Percentiles rank a stretch among this genome's conserved stretches.
Evolutionary conservation across 305 asterid species (phyloP).

Genomic region (Fraxinus albicans): DNA sequence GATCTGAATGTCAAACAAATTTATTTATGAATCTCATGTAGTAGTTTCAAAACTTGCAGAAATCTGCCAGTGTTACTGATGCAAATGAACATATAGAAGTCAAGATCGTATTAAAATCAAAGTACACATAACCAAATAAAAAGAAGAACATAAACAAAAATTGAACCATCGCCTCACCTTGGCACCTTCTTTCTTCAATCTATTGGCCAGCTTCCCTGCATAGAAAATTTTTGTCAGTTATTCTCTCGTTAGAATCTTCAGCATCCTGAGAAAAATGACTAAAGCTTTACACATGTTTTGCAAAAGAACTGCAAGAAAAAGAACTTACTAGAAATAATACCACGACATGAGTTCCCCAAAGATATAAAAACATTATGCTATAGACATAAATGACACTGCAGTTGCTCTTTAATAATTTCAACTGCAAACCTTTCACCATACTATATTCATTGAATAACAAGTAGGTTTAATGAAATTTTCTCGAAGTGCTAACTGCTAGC

Average conservation of each 20-base stretch:
- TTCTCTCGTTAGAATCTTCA: slow-evolving; percentile 9
- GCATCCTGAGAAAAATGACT: not conserved
- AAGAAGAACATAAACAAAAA: not conserved
- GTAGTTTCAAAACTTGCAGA: not conserved
- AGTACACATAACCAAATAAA: not conserved
- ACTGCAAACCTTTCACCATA: not conserved
- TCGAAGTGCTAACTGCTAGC: not conserved
- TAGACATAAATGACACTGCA: not conserved
- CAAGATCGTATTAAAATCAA: slow-evolving; percentile 8
- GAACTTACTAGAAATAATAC: not conserved
- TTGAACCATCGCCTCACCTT: slow-evolving; percentile 53
- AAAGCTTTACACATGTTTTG: not conserved
- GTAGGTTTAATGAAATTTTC: not conserved
- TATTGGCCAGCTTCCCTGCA: slow-evolving; percentile 89
- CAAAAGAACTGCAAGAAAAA: slow-evolving; percentile 4
- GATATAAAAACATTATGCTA: slow-evolving; percentile 1
- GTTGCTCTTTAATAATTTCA: not conserved
- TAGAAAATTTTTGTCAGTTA: slow-evolving; percentile 12
- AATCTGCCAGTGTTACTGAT: not conserved
- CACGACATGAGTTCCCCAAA: not conserved
- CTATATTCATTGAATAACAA: not conserved
- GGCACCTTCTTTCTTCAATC: slow-evolving; percentile 83
- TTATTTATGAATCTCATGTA: not conserved
- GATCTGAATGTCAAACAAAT: not conserved
- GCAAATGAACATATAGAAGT: not conserved